Conservation (phyloP, 2,329 filamentous ascomycete genomes). For the Colletotrichum ledebouriae region DNA sequence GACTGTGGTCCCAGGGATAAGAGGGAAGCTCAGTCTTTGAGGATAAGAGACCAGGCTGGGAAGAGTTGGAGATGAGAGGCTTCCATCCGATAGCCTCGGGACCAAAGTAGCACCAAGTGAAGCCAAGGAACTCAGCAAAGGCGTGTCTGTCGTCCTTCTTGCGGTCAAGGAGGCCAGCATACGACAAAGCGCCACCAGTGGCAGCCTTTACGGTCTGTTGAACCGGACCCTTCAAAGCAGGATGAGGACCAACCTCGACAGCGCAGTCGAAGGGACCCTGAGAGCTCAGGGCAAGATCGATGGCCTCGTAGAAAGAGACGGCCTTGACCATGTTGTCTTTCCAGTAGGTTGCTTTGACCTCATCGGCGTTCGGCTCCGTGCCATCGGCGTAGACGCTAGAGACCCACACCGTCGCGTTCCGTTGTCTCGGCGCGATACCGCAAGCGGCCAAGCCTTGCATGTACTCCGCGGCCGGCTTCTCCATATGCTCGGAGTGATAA, state of each 20-base stretch:
- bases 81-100: conserved; percentile 44
- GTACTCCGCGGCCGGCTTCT: conserved; percentile 51
- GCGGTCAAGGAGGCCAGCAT: conserved; percentile 51
- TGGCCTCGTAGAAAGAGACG: conserved; percentile 48
- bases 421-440: conserved; percentile 46
- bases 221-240: conserved; percentile 57
- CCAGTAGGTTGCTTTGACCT: conserved; percentile 55
- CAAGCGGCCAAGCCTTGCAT: conserved; percentile 48
- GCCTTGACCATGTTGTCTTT: conserved; percentile 49
- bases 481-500: conserved; percentile 66
- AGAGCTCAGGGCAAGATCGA: conserved; percentile 38
- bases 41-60: conserved; percentile 42
- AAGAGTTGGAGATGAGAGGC: conserved; percentile 45
- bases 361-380: conserved; percentile 36
- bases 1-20: conserved; percentile 55
- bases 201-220: conserved; percentile 59
- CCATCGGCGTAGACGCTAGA: conserved; percentile 55
- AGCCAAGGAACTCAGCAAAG: conserved; percentile 52
- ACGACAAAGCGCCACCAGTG: conserved; percentile 49
- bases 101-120: conserved; percentile 51
- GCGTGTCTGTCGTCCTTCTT: conserved; percentile 48
- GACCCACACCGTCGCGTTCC: conserved; percentile 52
- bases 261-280: conserved; percentile 40
- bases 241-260: conserved; percentile 54
- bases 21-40: conserved; percentile 50